Evolutionary conservation across 176 grass and related monocot species (phyloP), one percentile per base, ranked within the genome.

Genomic region (Oryza brachyantha): DNA sequence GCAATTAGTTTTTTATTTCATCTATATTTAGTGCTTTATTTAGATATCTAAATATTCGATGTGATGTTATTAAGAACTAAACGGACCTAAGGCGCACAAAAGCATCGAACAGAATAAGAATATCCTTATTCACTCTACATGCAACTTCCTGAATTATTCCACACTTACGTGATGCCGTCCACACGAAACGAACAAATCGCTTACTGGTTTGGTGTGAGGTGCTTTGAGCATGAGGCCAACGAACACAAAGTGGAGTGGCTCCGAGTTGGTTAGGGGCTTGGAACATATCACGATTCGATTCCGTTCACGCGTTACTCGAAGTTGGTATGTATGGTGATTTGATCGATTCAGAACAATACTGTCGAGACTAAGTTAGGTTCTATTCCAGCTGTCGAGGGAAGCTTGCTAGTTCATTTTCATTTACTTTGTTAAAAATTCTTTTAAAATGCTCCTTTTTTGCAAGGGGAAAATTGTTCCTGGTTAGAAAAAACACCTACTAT

Each of bases 241-340:
- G 52, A 54, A 10, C 29, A 13, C 37, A 84, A 34, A 40, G 39
- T 21, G 28, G n/a, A 68, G 28, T 1, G 10, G 29, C 31, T 10
- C 10, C 37, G 70, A 61, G 64, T 77, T 46, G 43, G 12, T 39
- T 16, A 38, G 40, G 66, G 54, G 78, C 14, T 62, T 70, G 38
- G 82, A 70, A 84, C n/a, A 36, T 69, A 62, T 77, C 2, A 12
- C 50, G 24, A 70, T 77, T 77, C 14, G 38, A 84, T 84, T 69
- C 82, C 22, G 43, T 70, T 77, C 52, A 48, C 39, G 13, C 50
- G 21, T 60, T 58, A 75, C 48, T 21, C 46, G 3, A 31, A 38
- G 19, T 82, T 50, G 46, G 17, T 21, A 5, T 5, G 19, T 5
- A 48, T 7, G 45, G 45, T 19, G 46, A 50, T 1, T 50, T 50